phyloP scores from a whole-genome alignment of 164 flowering plant genomes.

The Magnolia kwangsiensis region DNA sequence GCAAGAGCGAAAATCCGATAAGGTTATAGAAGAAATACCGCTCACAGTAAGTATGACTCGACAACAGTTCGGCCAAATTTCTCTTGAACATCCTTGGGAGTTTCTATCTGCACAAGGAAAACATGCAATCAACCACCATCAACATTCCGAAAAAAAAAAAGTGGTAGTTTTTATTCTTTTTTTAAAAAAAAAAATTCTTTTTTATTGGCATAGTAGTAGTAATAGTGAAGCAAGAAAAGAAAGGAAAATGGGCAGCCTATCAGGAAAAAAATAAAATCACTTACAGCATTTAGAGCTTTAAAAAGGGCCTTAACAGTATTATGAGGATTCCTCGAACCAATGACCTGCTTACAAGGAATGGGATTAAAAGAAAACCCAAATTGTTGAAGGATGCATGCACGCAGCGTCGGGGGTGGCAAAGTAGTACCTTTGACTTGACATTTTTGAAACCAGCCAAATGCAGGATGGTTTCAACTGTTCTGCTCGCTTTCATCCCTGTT shows the following conservation, averaged over 20 bases:
- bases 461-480: slow-evolving; percentile 63
- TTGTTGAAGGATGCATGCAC: background rate
- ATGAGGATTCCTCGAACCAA: slow-evolving; percentile 88
- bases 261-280: slow-evolving; percentile 2
- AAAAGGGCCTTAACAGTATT: slow-evolving; percentile 89
- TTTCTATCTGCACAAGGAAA: slow-evolving; percentile 57
- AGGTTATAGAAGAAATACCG: slow-evolving; percentile 4
- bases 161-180: no score
- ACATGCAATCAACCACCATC: background rate
- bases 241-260: background rate
- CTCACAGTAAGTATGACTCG: slow-evolving; percentile 67
- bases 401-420: background rate
- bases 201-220: background rate
- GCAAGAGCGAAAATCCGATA: background rate
- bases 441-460: slow-evolving; percentile 84
- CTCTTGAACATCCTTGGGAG: slow-evolving; percentile 89
- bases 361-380: background rate
- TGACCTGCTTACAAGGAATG: slow-evolving; percentile 41
- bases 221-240: background rate
- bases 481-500: slow-evolving; percentile 86
- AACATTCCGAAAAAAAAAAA: background rate
- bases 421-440: slow-evolving; percentile 82
- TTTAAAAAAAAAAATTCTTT: background rate
- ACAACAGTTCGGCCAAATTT: slow-evolving; percentile 92
- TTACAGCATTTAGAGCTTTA: slow-evolving; percentile 57